Percentiles rank a stretch among this genome's conserved stretches.
These are phyloP conservation scores for Pisolithus marmoratus DNA, from an alignment of 768 basidiomycete species.

Conservation along the genomic window DNA sequence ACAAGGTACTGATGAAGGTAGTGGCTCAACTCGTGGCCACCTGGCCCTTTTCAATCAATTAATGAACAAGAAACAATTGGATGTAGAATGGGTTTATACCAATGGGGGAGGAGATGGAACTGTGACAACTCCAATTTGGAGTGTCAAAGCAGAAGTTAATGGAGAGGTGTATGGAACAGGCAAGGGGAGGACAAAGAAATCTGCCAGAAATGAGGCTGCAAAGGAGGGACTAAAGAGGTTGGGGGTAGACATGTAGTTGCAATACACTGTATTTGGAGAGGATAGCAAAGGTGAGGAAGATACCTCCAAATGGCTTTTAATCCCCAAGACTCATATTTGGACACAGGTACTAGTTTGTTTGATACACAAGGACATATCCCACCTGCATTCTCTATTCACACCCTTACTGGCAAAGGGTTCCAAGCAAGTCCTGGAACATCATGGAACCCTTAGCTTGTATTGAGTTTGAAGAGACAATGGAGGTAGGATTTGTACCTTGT, in stretches of 20 bases:
- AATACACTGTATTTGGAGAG: slow-evolving; percentile 1
- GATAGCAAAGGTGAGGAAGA: slow-evolving; percentile 29
- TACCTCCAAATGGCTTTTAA: neutral
- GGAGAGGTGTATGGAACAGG: slow-evolving; percentile 57
- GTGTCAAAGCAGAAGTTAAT: slow-evolving; percentile 57
- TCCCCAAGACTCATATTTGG: neutral
- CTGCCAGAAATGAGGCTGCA: slow-evolving; percentile 76
- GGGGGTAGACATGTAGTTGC: slow-evolving; percentile 42
- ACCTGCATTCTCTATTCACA: slow-evolving; percentile 54
- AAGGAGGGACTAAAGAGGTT: slow-evolving; percentile 61
- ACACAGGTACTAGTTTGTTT: neutral
- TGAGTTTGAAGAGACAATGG: slow-evolving; percentile 61
- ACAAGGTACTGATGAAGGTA: neutral
- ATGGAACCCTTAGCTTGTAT: slow-evolving; percentile 36
- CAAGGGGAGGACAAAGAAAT: slow-evolving; percentile 70
- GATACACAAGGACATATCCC: slow-evolving; percentile 4
- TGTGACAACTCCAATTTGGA: slow-evolving; percentile 74
- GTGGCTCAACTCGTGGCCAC: slow-evolving; percentile 40
- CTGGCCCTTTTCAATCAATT: slow-evolving; percentile 78
- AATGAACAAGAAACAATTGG: slow-evolving; percentile 50
- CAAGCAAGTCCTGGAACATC: slow-evolving; percentile 1
- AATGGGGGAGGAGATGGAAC: slow-evolving; percentile 42
- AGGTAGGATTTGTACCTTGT: slow-evolving; percentile 10
- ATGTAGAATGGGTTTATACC: slow-evolving; percentile 69
- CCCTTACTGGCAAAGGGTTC: slow-evolving; percentile 42